Evolutionary conservation across 73 alveolate species (phyloP).

Genomic region (Paramecium sonneborni): DNA sequence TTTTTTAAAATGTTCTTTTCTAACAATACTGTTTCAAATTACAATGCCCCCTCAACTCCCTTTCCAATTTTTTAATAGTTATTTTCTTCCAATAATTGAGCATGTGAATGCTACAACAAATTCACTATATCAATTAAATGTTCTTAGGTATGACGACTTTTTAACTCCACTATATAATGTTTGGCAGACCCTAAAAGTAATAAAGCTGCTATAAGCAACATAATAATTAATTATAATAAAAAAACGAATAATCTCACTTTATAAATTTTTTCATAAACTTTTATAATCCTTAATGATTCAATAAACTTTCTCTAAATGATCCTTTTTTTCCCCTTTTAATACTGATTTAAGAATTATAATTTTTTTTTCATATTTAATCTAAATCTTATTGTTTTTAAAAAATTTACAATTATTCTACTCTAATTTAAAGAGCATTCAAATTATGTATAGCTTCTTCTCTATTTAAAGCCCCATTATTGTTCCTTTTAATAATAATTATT

Average conservation of each 20-base stretch:
- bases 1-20: not conserved
- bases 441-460: no score
- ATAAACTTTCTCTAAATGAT: not conserved
- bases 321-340: not conserved
- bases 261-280: not conserved
- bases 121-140: not conserved
- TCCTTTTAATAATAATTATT: no score
- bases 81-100: not conserved
- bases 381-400: no score
- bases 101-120: constrained; percentile 1
- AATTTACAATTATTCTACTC: no score
- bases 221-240: not conserved
- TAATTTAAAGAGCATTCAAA: no score
- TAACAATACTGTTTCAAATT: not conserved
- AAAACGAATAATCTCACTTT: not conserved
- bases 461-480: no score
- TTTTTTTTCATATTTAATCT: no score
- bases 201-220: not conserved
- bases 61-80: not conserved
- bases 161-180: not conserved
- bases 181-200: not conserved
- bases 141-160: not conserved
- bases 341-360: no score
- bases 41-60: not conserved
- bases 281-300: not conserved